Base-by-base conservation (phyloP, 768 basidiomycete species). In the Kwoniella heveanensis region DNA sequence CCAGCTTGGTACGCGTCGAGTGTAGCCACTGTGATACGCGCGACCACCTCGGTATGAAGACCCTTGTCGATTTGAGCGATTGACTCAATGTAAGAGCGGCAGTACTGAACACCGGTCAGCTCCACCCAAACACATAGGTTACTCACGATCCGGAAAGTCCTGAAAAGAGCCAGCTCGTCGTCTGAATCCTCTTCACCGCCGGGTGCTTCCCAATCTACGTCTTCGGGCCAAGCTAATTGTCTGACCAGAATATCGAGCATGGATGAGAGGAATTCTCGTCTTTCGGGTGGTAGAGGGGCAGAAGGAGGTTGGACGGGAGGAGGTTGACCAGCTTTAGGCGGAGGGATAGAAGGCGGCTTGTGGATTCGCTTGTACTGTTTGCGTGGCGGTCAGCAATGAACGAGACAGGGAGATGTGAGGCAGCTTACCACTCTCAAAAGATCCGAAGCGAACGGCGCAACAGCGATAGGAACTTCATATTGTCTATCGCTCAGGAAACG, bases 401-500 rank as follows among this genome's bases (percentile, higher is more conserved):
- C 30, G 17, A 44, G 4, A 44, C 39, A 30, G 1, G 29, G 57
- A 27, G 53, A 24, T 15, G 21, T 44, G 7, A 30, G 13, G 32
- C 39, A 6, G 84, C 89, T 78, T 77, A 93, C 93, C 54, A 84
- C 85, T 29, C 84, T 82, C 39, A 99, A 85, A 60, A 96, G 82
- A 22, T 85, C 84, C 65, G 88, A 86, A 15, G 96, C 82, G 59
- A 96, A 82, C 2, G 90, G 87, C 73, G 93, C 91, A 44, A 97
- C 84, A 7, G 93, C 89, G 22, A 87, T 86, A 66, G 88, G 88
- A 6, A 91, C 93, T 72, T 95, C 93, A 65, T 94, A 91, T 67
- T 91, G 90, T 26, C 88, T 84, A 74, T 98, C 96, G 9, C 88
- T 88, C 82, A 98, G 83, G 82, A 97, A 93, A 17, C 86, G 88